Evolutionary conservation across 805 yeast genomes (phyloP).

Genomic region (Yarrowia sp.): DNA sequence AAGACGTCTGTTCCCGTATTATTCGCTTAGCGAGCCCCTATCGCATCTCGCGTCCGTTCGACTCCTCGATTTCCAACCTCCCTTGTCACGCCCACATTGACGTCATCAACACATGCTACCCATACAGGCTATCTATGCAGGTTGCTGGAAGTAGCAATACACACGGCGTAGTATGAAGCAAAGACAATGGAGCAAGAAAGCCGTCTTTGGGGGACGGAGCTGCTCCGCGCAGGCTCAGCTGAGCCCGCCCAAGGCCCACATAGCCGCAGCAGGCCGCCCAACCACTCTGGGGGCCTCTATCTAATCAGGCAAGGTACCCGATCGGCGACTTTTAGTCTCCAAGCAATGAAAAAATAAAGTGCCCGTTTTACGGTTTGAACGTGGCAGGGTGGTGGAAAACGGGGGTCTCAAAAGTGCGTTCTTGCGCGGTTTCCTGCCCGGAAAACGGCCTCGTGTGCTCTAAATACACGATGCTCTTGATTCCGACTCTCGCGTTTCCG

Average conservation of each 20-base stretch:
- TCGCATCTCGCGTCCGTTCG: too few species aligned
- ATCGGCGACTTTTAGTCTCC: not conserved
- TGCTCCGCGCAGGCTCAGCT: too few species aligned
- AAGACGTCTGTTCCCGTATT: too few species aligned
- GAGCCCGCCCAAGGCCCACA: too few species aligned
- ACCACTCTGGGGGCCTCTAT: not conserved
- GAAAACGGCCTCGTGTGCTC: too few species aligned
- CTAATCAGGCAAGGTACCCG: slow-evolving; percentile 19
- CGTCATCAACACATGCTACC: slow-evolving; percentile 17
- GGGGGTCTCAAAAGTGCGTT: too few species aligned
- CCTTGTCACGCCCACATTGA: not conserved
- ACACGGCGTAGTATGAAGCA: not conserved
- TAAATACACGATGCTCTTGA: too few species aligned
- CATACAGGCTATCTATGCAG: slow-evolving; percentile 18
- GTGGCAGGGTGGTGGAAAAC: not conserved
- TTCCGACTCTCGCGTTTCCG: too few species aligned
- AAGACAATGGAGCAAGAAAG: not conserved
- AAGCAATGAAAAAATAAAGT: not conserved
- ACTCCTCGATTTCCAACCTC: not conserved
- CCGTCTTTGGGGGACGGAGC: too few species aligned
- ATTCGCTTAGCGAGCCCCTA: too few species aligned
- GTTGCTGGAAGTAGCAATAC: slow-evolving; percentile 21
- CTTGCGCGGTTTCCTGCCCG: too few species aligned
- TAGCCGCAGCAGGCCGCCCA: too few species aligned
- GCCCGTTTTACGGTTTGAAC: not conserved